A percentile compares a stretch with the other conserved stretches of the same genome.
Evolutionary conservation across 2,329 filamentous ascomycete genomes (phyloP).

Genomic region (Capronia coronata): DNA sequence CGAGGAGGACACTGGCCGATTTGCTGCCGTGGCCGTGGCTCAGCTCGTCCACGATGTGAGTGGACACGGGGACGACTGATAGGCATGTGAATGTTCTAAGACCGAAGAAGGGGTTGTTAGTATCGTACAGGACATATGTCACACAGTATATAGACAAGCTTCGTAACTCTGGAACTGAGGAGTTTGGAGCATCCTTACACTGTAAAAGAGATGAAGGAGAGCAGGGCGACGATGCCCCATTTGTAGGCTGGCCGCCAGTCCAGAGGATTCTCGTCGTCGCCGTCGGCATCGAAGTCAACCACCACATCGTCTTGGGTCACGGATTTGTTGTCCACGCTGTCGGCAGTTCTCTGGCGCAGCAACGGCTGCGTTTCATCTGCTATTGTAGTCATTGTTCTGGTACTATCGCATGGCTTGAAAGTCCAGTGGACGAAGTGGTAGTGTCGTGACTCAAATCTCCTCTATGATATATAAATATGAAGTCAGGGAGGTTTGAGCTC

Average conservation of each 20-base stretch:
- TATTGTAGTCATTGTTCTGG: not conserved
- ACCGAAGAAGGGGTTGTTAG: too few relatives aligned
- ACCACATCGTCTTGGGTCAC: not conserved
- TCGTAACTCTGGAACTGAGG: not conserved
- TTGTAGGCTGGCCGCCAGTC: conserved; percentile 27
- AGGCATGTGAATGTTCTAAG: conserved; percentile 54
- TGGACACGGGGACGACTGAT: conserved; percentile 50
- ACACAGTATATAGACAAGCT: not conserved
- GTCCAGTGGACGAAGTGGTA: too few relatives aligned
- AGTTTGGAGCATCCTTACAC: conserved; percentile 11
- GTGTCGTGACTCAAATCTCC: too few relatives aligned
- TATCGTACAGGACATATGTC: too few relatives aligned
- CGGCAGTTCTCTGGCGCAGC: not conserved
- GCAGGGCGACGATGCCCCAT: conserved; percentile 25
- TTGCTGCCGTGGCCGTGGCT: conserved; percentile 36
- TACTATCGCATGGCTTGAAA: too few relatives aligned
- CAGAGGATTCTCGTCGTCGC: conserved; percentile 28
- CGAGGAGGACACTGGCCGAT: conserved; percentile 46
- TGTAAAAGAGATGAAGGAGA: conserved; percentile 27
- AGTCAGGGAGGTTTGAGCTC: too few relatives aligned
- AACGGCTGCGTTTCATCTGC: conserved; percentile 1
- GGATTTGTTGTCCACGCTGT: not conserved
- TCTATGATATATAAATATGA: too few relatives aligned
- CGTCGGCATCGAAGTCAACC: conserved; percentile 25
- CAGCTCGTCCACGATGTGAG: conserved; percentile 46